These are phyloP conservation scores for Penstemon barbatus DNA, from an alignment of 257 asterid genomes.

Conservation along the genomic window DNA sequence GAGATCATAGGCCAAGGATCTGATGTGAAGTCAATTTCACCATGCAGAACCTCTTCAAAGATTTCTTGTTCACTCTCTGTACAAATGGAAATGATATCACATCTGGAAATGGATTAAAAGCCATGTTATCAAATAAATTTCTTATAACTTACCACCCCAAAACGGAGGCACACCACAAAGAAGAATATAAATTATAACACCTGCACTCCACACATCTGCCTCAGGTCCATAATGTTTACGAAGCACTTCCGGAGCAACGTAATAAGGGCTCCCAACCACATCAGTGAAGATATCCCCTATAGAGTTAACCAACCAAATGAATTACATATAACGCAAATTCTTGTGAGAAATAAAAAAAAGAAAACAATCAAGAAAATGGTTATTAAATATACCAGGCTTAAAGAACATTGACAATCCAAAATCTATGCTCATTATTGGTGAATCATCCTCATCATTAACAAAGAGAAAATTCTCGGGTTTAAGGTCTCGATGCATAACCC, in stretches of 20 bases:
- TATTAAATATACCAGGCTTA: conserved; percentile 28
- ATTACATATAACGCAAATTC: background rate
- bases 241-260: conserved; percentile 42
- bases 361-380: background rate
- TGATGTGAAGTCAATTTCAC: conserved; percentile 33
- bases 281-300: conserved; percentile 33
- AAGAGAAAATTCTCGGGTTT: conserved; percentile 36
- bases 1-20: conserved; percentile 44
- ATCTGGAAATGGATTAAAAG: background rate
- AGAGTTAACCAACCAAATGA: background rate
- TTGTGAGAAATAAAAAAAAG: no score
- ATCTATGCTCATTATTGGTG: conserved; percentile 31
- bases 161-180: conserved; percentile 38
- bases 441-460: conserved; percentile 31
- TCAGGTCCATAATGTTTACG: conserved; percentile 37
- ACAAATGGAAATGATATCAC: background rate
- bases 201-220: conserved; percentile 43
- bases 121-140: background rate
- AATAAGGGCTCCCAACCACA: conserved; percentile 43
- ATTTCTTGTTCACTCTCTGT: conserved; percentile 37
- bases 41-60: conserved; percentile 31
- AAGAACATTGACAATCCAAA: conserved; percentile 34
- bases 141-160: conserved; percentile 35
- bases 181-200: conserved; percentile 36
- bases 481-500: conserved; percentile 34